phyloP scores from a whole-genome alignment of 345 rosid genomes.

The Angophora floribunda region DNA sequence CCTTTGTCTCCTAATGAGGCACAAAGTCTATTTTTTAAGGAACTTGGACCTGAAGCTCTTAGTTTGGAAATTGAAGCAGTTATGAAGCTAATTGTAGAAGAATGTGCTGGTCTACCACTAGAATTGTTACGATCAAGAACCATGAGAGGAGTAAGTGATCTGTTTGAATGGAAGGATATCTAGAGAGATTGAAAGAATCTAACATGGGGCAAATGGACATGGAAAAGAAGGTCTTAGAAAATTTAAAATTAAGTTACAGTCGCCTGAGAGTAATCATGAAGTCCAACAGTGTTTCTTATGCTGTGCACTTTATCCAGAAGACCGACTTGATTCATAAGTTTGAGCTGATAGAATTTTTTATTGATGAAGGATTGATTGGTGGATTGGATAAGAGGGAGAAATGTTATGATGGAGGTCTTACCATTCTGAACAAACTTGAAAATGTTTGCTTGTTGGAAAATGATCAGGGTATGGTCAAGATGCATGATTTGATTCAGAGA shows the following conservation, averaged over 20 bases:
- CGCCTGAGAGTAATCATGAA: not conserved
- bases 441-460: conserved; percentile 8
- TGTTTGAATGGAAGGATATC: conserved; percentile 4
- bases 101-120: conserved; percentile 15
- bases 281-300: conserved; percentile 10
- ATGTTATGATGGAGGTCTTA: not conserved
- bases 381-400: not conserved
- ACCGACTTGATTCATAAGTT: not conserved
- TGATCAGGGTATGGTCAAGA: not conserved
- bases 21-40: not conserved
- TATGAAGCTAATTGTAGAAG: not conserved
- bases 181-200: not conserved
- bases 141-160: conserved; percentile 7
- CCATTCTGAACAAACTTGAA: conserved; percentile 5
- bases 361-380: conserved; percentile 8
- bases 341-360: conserved; percentile 3
- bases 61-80: not conserved
- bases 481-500: conserved; percentile 21
- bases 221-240: not conserved
- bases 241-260: conserved; percentile 8
- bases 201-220: not conserved
- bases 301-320: conserved; percentile 17
- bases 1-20: not conserved
- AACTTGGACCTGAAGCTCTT: not conserved
- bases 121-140: not conserved